Percentiles rank a stretch among this genome's conserved stretches.
Evolutionary conservation across 768 basidiomycete species (phyloP).

Genomic region (Russula emetica): DNA sequence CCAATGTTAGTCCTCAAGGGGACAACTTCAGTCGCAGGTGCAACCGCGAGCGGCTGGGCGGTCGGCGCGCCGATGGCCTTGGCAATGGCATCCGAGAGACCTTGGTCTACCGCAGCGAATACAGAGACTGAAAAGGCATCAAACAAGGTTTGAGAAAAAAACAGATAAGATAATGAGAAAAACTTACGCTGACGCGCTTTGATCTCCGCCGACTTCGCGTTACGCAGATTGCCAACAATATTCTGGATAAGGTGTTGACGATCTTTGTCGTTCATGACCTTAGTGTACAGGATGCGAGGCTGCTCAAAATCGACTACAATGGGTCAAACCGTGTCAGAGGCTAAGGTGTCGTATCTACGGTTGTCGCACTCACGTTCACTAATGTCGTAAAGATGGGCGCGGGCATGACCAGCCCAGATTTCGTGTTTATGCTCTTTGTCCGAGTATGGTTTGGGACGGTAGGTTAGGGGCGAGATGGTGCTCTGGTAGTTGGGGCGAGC

Average conservation of each 20-base stretch:
- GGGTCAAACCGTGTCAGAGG: constrained; percentile 9
- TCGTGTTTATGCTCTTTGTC: constrained; percentile 52
- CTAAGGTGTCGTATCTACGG: neutral
- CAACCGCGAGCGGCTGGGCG: constrained; percentile 58
- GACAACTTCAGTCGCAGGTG: constrained; percentile 54
- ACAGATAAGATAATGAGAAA: neutral
- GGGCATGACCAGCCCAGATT: constrained; percentile 67
- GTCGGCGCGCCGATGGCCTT: constrained; percentile 57
- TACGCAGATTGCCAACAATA: constrained; percentile 56
- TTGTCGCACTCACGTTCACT: constrained; percentile 61
- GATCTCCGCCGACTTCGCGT: constrained; percentile 57
- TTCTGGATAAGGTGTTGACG: constrained; percentile 63
- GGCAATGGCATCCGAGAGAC: constrained; percentile 73
- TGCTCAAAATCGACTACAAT: constrained; percentile 77
- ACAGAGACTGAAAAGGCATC: constrained; percentile 10
- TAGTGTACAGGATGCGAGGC: constrained; percentile 63
- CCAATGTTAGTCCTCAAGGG: constrained; percentile 40
- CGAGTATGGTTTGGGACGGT: constrained; percentile 44
- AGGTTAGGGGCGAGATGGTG: constrained; percentile 66
- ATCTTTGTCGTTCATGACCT: constrained; percentile 61
- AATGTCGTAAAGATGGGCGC: constrained; percentile 64
- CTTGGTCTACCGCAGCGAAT: constrained; percentile 64
- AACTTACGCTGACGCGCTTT: constrained; percentile 63
- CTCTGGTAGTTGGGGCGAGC: constrained; percentile 84
- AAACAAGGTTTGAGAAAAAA: constrained; percentile 51